Evolutionary conservation across 306 rosid species (phyloP).

Genomic region (Dalbergia oliveri): DNA sequence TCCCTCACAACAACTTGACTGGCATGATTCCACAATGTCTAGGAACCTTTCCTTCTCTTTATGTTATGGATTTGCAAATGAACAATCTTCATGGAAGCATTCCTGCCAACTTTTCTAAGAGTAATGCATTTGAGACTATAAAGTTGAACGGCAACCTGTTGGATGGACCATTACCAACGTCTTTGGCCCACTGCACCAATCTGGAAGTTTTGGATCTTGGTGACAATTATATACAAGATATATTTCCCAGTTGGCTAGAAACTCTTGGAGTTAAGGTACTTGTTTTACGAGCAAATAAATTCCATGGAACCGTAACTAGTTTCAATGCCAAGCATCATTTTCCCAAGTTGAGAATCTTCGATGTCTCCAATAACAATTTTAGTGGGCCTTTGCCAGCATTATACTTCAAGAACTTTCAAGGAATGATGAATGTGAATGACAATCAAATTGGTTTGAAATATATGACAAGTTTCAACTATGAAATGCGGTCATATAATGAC

Average conservation of each 20-base stretch:
- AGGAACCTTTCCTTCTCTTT: neutral
- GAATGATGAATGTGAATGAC: slow-evolving; percentile 27
- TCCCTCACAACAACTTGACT: slow-evolving; percentile 29
- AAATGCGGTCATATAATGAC: neutral
- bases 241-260: slow-evolving; percentile 53
- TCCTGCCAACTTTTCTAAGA: neutral
- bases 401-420: slow-evolving; percentile 33
- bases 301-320: slow-evolving; percentile 44
- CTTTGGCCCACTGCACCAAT: neutral
- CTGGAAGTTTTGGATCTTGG: slow-evolving; percentile 58
- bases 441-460: neutral
- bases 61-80: slow-evolving; percentile 38
- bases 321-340: slow-evolving; percentile 7
- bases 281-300: slow-evolving; percentile 45
- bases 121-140: slow-evolving; percentile 19
- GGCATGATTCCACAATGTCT: slow-evolving; percentile 46
- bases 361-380: slow-evolving; percentile 44
- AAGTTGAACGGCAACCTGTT: slow-evolving; percentile 45
- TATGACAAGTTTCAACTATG: rapidly evolving
- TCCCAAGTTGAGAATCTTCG: slow-evolving; percentile 38
- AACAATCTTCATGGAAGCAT: slow-evolving; percentile 46
- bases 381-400: slow-evolving; percentile 35
- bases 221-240: slow-evolving; percentile 41
- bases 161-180: slow-evolving; percentile 43
- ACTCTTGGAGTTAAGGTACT: slow-evolving; percentile 46